Evolutionary conservation across 306 rosid species (phyloP), one percentile per base, ranked within the genome.

Genomic region (Cyclanthera cordifolia): DNA sequence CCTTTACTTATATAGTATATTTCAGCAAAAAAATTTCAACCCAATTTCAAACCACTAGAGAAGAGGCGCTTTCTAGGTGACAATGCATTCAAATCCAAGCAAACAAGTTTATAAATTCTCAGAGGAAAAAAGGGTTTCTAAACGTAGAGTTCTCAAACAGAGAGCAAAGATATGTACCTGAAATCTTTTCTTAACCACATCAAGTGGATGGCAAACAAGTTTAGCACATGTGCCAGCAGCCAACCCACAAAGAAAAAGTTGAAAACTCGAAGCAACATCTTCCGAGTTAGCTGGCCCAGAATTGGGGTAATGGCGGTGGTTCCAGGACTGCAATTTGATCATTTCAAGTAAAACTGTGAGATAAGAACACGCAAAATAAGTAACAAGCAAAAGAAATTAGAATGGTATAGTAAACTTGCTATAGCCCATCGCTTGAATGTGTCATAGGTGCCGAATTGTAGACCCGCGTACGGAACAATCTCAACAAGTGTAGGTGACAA

Each of bases 171-270:
- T 65, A 7, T 0, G 72, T 77, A 87, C 98, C 96, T 93, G 95
- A 79, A 93, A 93, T 78, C 98, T 87, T 83, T 93, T 93, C 78
- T 93, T 93, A 74, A 93, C 96, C 27, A 93, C 98, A 77, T 89
- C 96, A 73, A 93, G 96, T 16, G 98, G 98, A 86, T 93, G 98
- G 64, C 98, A 93, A 69, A 87, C 94, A 69, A 89, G 94, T 77
- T 89, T 93, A 57, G 96, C 98, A 76, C 91, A 93, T 58, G 95
- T 93, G 49, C 98, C 96, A 30, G 98, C 90, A 0, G 91, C 95
- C 76, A 93, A 78, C 65, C 96, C 98, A 73, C 96, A 89, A 39
- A 93, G 30, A 69, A 89, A 82, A 78, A 85, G 90, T 76, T 93
- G 96, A 78, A 89, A 79, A 82, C 95, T 87, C n/a, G 96, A 81